Conservation (phyloP, 805 yeast genomes). For the Zygotorulaspora florentina region DNA sequence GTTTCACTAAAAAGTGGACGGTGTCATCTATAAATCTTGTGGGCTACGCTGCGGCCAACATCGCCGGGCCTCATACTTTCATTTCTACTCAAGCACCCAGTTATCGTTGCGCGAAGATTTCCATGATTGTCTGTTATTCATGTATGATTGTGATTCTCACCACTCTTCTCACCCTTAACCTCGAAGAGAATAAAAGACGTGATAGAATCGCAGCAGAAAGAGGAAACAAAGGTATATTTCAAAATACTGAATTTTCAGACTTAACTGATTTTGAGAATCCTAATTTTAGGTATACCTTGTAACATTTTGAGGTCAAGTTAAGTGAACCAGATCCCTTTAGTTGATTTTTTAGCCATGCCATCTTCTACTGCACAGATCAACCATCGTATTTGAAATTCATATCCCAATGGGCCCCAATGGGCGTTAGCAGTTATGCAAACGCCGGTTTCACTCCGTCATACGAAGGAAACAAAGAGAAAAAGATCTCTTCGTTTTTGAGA, state of each 20-base stretch:
- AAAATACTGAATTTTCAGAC: conserved; percentile 36
- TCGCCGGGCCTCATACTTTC: conserved; percentile 69
- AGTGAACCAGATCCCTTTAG: too few relatives aligned
- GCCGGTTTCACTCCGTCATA: too few relatives aligned
- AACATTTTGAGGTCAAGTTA: too few relatives aligned
- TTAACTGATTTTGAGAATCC: conserved; percentile 43
- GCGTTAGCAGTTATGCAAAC: too few relatives aligned
- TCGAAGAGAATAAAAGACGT: conserved; percentile 39
- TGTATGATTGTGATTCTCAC: conserved; percentile 36
- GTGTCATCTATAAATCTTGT: conserved; percentile 52
- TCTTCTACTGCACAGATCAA: too few relatives aligned
- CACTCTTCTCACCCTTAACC: conserved; percentile 25
- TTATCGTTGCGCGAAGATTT: conserved; percentile 48
- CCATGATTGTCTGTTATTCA: conserved; percentile 44
- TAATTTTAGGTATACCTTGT: background rate
- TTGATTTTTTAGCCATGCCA: too few relatives aligned
- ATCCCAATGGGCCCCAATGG: too few relatives aligned
- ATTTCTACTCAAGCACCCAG: conserved; percentile 43
- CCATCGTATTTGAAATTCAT: too few relatives aligned
- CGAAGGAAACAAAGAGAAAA: too few relatives aligned
- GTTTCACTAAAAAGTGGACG: conserved; percentile 60
- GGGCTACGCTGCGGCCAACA: conserved; percentile 59
- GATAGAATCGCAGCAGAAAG: conserved; percentile 27
- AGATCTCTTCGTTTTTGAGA: too few relatives aligned
- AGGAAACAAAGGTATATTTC: conserved; percentile 4